Conservation (phyloP, 2,329 filamentous ascomycete genomes). For the Colletotrichum sp. region DNA sequence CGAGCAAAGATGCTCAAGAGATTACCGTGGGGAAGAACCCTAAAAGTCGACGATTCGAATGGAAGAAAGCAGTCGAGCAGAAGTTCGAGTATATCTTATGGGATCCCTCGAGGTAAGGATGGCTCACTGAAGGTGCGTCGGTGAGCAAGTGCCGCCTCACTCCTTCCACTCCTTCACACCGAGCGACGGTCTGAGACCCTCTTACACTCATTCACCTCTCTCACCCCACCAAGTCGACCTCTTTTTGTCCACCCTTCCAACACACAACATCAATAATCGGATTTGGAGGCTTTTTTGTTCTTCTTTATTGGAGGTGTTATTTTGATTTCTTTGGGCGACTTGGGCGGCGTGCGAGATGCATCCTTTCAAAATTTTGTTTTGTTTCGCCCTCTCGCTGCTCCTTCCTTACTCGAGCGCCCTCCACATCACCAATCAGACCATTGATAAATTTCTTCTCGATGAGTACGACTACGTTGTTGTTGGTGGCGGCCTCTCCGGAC, state of each 20-base stretch:
- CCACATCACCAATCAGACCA: constrained; percentile 9
- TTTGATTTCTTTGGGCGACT: not conserved
- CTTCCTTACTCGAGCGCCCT: not conserved
- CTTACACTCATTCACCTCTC: not conserved
- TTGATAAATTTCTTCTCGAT: not conserved
- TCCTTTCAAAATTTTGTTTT: not conserved
- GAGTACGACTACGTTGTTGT: constrained; percentile 45
- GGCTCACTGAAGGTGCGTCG: not conserved
- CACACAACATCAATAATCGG: not conserved
- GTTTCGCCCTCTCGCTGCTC: not conserved
- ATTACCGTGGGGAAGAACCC: not conserved
- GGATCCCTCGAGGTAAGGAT: not conserved
- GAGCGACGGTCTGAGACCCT: not conserved
- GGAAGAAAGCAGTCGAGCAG: not conserved
- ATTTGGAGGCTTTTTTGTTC: not conserved
- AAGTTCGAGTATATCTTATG: not conserved
- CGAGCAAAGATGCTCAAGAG: not conserved
- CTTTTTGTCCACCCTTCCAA: not conserved
- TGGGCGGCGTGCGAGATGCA: not conserved
- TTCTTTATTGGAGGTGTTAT: not conserved
- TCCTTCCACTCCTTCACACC: not conserved
- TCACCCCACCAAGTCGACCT: not conserved
- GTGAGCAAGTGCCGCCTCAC: not conserved
- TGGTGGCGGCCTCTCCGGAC: constrained; percentile 50
- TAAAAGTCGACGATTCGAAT: not conserved